Conservation (phyloP, 257 asterid genomes). For the Jacaranda copaia region DNA sequence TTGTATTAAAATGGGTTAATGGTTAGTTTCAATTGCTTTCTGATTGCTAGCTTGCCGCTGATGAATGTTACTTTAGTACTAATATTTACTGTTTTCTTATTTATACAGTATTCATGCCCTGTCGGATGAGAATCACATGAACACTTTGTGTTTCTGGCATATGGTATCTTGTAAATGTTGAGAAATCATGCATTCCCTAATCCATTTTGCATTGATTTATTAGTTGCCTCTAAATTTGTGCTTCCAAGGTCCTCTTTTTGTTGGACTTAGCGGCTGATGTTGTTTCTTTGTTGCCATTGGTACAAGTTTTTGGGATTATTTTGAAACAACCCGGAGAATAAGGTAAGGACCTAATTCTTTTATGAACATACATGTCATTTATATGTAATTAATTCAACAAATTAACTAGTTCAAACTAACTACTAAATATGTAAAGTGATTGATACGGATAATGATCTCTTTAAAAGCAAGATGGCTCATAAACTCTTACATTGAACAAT, state of each 20-base stretch:
- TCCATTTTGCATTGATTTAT: not conserved
- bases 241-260: too few species aligned
- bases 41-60: not conserved
- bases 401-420: not conserved
- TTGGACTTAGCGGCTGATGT: not conserved
- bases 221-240: not conserved
- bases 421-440: not conserved
- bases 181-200: not conserved
- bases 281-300: not conserved
- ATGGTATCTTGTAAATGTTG: not conserved
- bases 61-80: not conserved
- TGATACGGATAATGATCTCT: not conserved
- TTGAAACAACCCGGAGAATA: not conserved
- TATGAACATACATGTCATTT: not conserved
- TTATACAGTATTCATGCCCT: not conserved
- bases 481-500: not conserved
- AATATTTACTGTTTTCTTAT: not conserved
- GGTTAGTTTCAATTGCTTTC: constrained; percentile 50
- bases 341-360: not conserved
- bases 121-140: not conserved
- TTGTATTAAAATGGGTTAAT: constrained; percentile 66
- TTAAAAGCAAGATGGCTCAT: not conserved
- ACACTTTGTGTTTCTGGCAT: not conserved
- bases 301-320: not conserved
- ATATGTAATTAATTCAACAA: not conserved